Evolutionary conservation across 352 stramenopile species (phyloP).

Genomic region (Phytophthora macrochlamydospora): DNA sequence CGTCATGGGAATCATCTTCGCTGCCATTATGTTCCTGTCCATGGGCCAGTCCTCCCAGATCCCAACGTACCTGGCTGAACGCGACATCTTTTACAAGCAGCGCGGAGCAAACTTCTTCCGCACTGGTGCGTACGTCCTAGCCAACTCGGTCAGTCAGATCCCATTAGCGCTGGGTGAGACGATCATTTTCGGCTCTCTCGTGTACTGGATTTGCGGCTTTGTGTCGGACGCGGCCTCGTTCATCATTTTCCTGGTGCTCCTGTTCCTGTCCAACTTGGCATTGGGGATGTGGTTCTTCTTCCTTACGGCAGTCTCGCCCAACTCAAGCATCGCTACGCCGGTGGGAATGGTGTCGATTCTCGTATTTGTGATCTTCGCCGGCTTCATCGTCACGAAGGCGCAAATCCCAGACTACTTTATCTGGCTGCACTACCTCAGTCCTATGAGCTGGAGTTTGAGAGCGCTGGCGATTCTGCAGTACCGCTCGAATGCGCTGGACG

Average conservation of each 20-base stretch:
- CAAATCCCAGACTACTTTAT: slow-evolving; percentile 45
- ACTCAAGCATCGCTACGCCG: slow-evolving; percentile 30
- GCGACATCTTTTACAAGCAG: slow-evolving; percentile 2
- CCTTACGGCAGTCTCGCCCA: slow-evolving; percentile 27
- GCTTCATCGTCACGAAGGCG: slow-evolving; percentile 43
- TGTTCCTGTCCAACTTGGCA: slow-evolving; percentile 47
- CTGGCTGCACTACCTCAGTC: slow-evolving; percentile 64
- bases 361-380: slow-evolving; percentile 46
- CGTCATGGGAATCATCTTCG: slow-evolving; percentile 1
- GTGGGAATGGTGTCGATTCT: slow-evolving; percentile 41
- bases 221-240: not conserved
- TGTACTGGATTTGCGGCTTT: slow-evolving; percentile 2
- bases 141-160: slow-evolving; percentile 1
- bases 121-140: not conserved
- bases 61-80: slow-evolving; percentile 1
- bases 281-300: slow-evolving; percentile 55
- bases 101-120: slow-evolving; percentile 1
- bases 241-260: slow-evolving; percentile 22
- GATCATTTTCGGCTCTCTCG: slow-evolving; percentile 1
- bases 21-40: slow-evolving; percentile 3
- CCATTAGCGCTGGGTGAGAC: slow-evolving; percentile 1
- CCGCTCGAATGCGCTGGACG: slow-evolving; percentile 13
- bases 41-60: slow-evolving; percentile 2
- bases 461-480: slow-evolving; percentile 36
- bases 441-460: slow-evolving; percentile 42